Percentiles rank a stretch among this genome's conserved stretches.
phyloP scores from a whole-genome alignment of 192 early-diverging fungal species.

The Pecoramyces ruminantium region DNA sequence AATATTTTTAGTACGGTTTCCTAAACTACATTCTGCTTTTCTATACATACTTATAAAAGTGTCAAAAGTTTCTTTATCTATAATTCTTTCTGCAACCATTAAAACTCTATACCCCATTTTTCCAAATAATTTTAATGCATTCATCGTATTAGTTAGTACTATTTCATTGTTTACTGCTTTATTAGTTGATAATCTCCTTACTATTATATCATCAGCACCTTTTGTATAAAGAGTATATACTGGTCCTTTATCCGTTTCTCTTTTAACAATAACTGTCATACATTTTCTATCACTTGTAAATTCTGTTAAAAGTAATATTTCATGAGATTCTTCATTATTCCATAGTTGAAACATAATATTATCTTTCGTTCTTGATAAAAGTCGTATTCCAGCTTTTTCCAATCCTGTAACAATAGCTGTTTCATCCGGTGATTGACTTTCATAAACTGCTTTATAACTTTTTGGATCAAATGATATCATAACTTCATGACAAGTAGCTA shows the following conservation, averaged over 20 bases:
- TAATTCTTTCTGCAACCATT: background rate
- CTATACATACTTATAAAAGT: background rate
- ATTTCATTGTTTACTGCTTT: background rate
- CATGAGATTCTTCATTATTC: constrained; percentile 5
- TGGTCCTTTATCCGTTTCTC: background rate
- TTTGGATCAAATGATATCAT: constrained; percentile 25
- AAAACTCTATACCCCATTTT: constrained; percentile 2
- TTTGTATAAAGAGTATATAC: background rate
- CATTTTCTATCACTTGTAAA: constrained; percentile 77
- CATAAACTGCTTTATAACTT: constrained; percentile 2
- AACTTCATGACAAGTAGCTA: constrained; percentile 6
- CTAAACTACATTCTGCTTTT: constrained; percentile 11
- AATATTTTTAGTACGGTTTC: constrained; percentile 56
- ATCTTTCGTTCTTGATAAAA: background rate
- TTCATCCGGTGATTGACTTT: constrained; percentile 21
- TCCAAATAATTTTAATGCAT: background rate
- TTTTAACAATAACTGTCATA: constrained; percentile 60
- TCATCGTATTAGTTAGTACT: background rate
- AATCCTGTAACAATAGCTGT: constrained; percentile 21
- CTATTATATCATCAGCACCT: background rate
- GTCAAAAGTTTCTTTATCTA: background rate
- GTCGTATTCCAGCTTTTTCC: background rate
- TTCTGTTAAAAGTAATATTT: constrained; percentile 63
- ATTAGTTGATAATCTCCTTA: background rate
- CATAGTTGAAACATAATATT: background rate